Base-by-base conservation (phyloP, 2,329 filamentous ascomycete genomes). In the Ophiostoma sp. region DNA sequence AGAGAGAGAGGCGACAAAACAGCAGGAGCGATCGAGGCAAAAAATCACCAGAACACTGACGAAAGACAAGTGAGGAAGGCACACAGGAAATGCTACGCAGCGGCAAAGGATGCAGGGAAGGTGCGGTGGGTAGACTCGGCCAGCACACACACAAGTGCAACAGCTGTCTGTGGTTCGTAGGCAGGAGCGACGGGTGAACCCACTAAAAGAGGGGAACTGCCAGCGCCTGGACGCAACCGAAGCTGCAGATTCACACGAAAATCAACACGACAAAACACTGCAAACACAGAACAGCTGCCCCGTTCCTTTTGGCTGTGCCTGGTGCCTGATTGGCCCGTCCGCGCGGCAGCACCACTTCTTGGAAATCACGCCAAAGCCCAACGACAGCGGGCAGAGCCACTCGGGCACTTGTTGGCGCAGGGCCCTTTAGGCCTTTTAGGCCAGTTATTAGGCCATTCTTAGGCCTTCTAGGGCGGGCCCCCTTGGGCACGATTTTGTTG, bases 361-460 rank as follows among this genome's bases (percentile, higher is more conserved):
- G 19, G 42, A 50, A 55, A 61, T 3, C 22, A 59, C 52, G 45
- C 52, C 52, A 61, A 70, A 28, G 69, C 69, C 69, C 69, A 61
- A 70, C 69, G 52, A 61, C 52, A 70, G 69, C 69, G 69, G 69
- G 36, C 69, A 70, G 68, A 42, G 68, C 68, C 50, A 69, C 31
- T 55, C 66, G 66, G 66, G 66, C 66, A 69, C 45, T 52, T 52
- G 66, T 57, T 70, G 31, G 31, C 25, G 15, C 45, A n/a, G 17
- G 28, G 64, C 64, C 66, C 9, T 48, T 68, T 48, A 33, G 64
- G 64, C 64, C 61, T 1, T 19, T 42, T 28, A 22, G 25, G 42
- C 7, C 17, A n/a, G 25, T 55, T 4, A 4, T 55, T 28, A 25
- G 50, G 50, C 50, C 7, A 22, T 6, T 52, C 50, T 52, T 52